Conservation (phyloP, 257 asterid species). For the Capsicum chinense region DNA sequence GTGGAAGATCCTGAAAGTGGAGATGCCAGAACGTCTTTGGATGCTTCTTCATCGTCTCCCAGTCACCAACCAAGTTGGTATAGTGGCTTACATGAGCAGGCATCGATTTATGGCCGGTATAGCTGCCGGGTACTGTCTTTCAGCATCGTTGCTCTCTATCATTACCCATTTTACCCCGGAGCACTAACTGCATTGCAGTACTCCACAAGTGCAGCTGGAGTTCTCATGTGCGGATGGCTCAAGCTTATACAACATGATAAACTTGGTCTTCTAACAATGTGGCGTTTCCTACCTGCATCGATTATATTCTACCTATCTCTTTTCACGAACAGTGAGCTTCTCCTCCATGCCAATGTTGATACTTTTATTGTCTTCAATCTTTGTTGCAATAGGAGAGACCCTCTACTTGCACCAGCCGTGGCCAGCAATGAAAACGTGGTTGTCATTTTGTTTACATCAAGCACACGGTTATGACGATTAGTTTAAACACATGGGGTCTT, state of each 20-base stretch:
- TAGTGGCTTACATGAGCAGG: conserved; percentile 58
- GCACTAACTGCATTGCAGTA: conserved; percentile 93
- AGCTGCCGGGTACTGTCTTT: conserved; percentile 88
- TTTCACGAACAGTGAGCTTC: conserved; percentile 91
- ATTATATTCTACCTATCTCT: conserved; percentile 78
- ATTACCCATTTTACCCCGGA: conserved; percentile 89
- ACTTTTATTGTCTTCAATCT: conserved; percentile 87
- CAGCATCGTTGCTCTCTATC: conserved; percentile 84
- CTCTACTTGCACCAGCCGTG: conserved; percentile 88
- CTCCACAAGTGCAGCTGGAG: conserved; percentile 84
- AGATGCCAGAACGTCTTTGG: conserved; percentile 30
- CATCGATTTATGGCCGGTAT: conserved; percentile 68
- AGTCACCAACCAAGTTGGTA: conserved; percentile 54
- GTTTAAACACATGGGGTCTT: conserved; percentile 93
- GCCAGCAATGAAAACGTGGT: conserved; percentile 79
- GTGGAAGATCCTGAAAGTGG: conserved; percentile 69
- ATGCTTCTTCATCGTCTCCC: conserved; percentile 40
- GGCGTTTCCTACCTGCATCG: conserved; percentile 96
- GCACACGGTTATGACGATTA: conserved; percentile 96
- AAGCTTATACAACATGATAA: conserved; percentile 70
- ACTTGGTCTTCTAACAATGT: conserved; percentile 77
- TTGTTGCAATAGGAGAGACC: conserved; percentile 94
- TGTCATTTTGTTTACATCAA: conserved; percentile 90
- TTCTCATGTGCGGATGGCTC: conserved; percentile 71
- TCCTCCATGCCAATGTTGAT: conserved; percentile 95